Base-by-base conservation (phyloP, 257 asterid species). In the Solanum appendiculatum region DNA sequence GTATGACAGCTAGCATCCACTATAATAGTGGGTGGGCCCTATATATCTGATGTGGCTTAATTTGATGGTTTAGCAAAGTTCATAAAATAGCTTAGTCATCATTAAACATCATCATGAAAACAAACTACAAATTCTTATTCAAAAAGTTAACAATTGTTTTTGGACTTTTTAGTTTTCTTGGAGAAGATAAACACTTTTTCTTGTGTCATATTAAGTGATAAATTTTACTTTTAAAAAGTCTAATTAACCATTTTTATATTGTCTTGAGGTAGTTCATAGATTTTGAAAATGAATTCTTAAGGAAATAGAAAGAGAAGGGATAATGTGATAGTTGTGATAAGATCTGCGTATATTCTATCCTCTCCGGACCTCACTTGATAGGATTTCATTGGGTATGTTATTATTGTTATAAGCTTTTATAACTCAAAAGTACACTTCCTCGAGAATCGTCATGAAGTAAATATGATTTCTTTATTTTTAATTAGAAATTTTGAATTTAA, bases 1-100 rank as follows among this genome's bases (percentile, higher is more conserved):
- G 42, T 46, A 44, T 66, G 42, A 86, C 90, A 89, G 90, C 86
- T 89, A 90, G 91, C 9, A n/a, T 16, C 85, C 90, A 89, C 86
- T 70, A 85, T 3, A 9, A 13, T 37, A 82, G 29, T 51, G 39
- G 12, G 72, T 27, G 83, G 91, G 70, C 29, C 63, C 64, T 18
- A 15, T 10, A 1, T 1, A 23, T 64, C 60, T 89, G 85, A 86
- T n/a, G 90, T 87, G 88, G 87, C 87, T 15, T 1, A 82, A 25
- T 70, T 27, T 15, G 14, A 88, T 63, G 25, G 75, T 51, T 73
- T 82, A 48, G 36, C 56, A 36, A 72, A 72, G 70, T 27, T 78
- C 37, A 58, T 84, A 16, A 78, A 21, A 39, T 81, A 68, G 66
- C 84, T 82, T 2, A 37, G 10, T 44, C 75, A 60, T 86, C 82